A percentile compares a stretch with the other conserved stretches of the same genome.
Conservation (phyloP, 352 stramenopile genomes). For the Phytophthora pini region DNA sequence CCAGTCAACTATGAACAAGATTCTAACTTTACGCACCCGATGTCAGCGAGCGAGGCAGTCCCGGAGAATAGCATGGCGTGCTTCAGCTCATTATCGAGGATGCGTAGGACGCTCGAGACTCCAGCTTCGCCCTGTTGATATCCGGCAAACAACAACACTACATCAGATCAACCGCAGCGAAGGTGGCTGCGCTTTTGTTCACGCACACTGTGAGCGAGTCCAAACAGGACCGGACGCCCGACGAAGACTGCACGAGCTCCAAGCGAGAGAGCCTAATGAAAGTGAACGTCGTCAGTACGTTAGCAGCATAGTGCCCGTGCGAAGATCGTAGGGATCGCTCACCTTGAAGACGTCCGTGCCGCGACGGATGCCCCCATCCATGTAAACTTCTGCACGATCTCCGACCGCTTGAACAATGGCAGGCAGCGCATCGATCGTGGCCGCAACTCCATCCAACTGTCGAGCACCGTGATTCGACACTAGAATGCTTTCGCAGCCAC, state of each 20-base stretch:
- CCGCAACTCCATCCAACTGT: conserved; percentile 89
- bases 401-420: conserved; percentile 90
- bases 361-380: conserved; percentile 95
- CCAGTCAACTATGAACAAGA: not conserved
- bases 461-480: conserved; percentile 95
- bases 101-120: conserved; percentile 86
- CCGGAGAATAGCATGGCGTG: conserved; percentile 91
- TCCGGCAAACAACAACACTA: not conserved
- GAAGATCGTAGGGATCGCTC: not conserved
- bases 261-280: conserved; percentile 65
- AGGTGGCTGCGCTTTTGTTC: not conserved
- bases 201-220: conserved; percentile 88
- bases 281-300: not conserved
- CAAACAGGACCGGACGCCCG: conserved; percentile 95
- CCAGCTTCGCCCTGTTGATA: conserved; percentile 72
- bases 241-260: conserved; percentile 94
- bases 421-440: conserved; percentile 92
- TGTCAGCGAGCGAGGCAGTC: conserved; percentile 62
- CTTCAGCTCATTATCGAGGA: conserved; percentile 92
- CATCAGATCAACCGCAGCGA: not conserved
- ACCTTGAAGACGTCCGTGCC: conserved; percentile 97
- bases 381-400: conserved; percentile 87
- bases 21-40: conserved; percentile 43
- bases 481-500: conserved; percentile 92
- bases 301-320: not conserved